Evolutionary conservation across 2,329 filamentous ascomycete genomes (phyloP), one percentile per base, ranked within the genome.

Genomic region (Aspergillus nomiae): DNA sequence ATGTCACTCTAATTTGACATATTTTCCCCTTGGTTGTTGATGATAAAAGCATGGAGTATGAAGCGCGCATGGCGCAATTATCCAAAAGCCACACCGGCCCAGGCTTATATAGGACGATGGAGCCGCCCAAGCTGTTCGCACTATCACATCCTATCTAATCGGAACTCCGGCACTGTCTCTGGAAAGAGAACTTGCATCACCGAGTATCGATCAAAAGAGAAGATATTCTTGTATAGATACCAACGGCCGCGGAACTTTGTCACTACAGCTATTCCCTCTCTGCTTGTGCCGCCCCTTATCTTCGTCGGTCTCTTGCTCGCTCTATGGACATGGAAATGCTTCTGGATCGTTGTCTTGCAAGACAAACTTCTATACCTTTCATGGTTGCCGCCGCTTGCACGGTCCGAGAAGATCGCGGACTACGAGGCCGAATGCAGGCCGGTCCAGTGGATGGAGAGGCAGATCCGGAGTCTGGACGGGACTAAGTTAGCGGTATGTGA

Each of bases 301-400:
- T 93, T 92, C 71, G 74, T 81, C 16, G 87, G 89, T 1, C 81
- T 94, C 41, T 81, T 91, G 4, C 70, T 91, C 21, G 83, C 83
- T 4, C 80, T 94, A 16, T 94, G 84, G 84, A 75, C 79, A 1
- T 85, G 84, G 76, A 86, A 87, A 76, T 92, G 90, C 72, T 76
- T 87, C 59, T 91, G 92, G 87, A 87, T 93, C 79, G 82, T 94
- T 32, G 69, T 90, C 5, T 90, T 93, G 73, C 91, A 94, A 77
- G 92, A 94, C 72, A 89, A 90, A 73, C 92, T 94, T 72, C 90
- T 94, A 63, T 94, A 93, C 77, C 92, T 92, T 81, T 90, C 91
- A 0, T 90, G 89, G 53, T 78, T 93, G 57, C 90, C 90, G 21
- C 90, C 90, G 2, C 90, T 90, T 71, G 83, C 90, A 0, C 84